Evolutionary conservation across 345 rosid genomes (phyloP).

Genomic region (Aegle marmelos): DNA sequence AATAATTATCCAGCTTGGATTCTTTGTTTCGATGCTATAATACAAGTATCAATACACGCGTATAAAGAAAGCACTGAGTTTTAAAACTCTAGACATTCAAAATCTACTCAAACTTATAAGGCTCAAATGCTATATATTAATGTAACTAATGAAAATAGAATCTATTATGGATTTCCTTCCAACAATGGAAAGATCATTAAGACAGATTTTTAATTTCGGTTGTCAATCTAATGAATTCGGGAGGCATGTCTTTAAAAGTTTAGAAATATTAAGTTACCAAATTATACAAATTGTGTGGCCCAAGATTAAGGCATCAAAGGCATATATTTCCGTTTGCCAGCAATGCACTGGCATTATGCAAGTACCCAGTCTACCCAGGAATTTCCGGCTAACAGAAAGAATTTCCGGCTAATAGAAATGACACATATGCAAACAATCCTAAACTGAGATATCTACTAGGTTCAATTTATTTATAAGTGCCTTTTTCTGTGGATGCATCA

Average conservation of each 20-base stretch:
- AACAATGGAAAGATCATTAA: not conserved
- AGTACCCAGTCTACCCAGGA: not conserved
- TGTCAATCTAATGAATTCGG: not conserved
- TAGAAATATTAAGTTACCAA: not conserved
- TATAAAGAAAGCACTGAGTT: not conserved
- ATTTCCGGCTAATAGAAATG: not conserved
- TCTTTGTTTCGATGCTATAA: not conserved
- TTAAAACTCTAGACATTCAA: not conserved
- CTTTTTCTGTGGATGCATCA: not conserved
- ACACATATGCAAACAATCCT: not conserved
- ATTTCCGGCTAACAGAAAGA: not conserved
- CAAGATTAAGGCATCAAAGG: not conserved
- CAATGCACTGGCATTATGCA: not conserved
- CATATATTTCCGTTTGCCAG: not conserved
- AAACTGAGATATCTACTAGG: not conserved
- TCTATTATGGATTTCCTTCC: not conserved
- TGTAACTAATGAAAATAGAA: not conserved
- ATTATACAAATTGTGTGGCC: not conserved
- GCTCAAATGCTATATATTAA: not conserved
- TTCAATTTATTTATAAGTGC: not conserved
- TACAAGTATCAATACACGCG: not conserved
- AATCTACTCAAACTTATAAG: not conserved
- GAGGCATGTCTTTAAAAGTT: not conserved
- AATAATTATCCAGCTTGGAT: not conserved
- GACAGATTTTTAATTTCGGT: not conserved